Evolutionary conservation across 352 stramenopile species (phyloP).

Genomic region (Phytophthora podocarpi): DNA sequence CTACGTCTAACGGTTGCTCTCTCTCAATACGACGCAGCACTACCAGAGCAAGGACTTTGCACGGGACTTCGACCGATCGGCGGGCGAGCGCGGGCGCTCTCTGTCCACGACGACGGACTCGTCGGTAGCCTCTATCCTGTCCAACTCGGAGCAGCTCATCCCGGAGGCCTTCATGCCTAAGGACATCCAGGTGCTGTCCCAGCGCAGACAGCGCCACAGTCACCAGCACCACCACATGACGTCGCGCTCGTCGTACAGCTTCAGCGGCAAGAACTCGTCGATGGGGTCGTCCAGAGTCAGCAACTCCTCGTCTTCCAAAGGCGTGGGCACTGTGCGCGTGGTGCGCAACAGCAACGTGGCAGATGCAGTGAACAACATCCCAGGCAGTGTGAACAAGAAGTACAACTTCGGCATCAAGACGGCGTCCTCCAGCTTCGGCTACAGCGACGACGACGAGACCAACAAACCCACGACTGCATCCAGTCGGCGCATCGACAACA

Average conservation of each 20-base stretch:
- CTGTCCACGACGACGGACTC: conserved; percentile 49
- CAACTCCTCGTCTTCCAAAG: conserved; percentile 21
- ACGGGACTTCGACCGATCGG: conserved; percentile 24
- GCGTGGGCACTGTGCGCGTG: conserved; percentile 16
- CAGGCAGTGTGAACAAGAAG: conserved; percentile 26
- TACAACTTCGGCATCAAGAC: conserved; percentile 35
- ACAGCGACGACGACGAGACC: conserved; percentile 41
- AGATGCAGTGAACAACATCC: background rate
- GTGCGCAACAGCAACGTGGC: conserved; percentile 25
- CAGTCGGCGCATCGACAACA: conserved; percentile 21
- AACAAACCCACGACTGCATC: conserved; percentile 3
- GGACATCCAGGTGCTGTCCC: conserved; percentile 71
- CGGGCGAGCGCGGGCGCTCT: conserved; percentile 38
- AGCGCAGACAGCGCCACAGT: conserved; percentile 44
- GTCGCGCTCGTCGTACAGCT: conserved; percentile 22
- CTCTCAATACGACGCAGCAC: conserved; percentile 1
- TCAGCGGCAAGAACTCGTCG: conserved; percentile 18
- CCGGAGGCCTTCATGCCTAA: conserved; percentile 61
- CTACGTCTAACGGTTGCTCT: background rate
- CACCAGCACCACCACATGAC: conserved; percentile 31
- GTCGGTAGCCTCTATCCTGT: conserved; percentile 64
- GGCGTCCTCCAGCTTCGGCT: conserved; percentile 41
- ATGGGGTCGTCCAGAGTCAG: conserved; percentile 29
- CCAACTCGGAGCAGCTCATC: conserved; percentile 63
- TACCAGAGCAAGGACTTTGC: conserved; percentile 41